A percentile compares a stretch with the other conserved stretches of the same genome.
These are phyloP conservation scores for Vachellia collinsii DNA, from an alignment of 306 rosid species.

Conservation along the genomic window DNA sequence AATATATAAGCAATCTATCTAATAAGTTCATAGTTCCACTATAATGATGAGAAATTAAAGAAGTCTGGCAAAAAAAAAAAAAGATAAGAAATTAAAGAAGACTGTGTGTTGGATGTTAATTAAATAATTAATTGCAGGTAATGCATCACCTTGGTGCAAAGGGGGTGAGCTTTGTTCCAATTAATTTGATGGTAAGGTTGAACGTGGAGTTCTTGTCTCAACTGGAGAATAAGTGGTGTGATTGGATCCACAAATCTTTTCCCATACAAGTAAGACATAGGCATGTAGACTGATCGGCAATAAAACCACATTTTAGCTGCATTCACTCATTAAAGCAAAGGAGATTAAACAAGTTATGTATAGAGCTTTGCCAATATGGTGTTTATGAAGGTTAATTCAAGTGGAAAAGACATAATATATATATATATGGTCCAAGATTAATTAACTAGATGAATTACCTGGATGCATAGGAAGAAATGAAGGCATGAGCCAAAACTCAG, in stretches of 20 bases:
- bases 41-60: too few species aligned
- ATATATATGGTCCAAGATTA: neutral
- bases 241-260: constrained; percentile 57
- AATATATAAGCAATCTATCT: neutral
- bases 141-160: constrained; percentile 47
- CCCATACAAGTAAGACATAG: constrained; percentile 54
- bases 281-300: constrained; percentile 40
- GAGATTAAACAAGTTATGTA: neutral
- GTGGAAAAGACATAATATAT: neutral
- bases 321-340: neutral
- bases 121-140: constrained; percentile 37
- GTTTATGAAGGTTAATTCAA: neutral
- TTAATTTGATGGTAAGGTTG: constrained; percentile 36
- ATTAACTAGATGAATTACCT: neutral
- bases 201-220: constrained; percentile 51
- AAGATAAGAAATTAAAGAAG: neutral
- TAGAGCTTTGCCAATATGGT: neutral
- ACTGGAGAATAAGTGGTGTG: constrained; percentile 52
- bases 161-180: constrained; percentile 55
- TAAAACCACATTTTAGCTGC: constrained; percentile 65
- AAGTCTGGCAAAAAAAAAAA: too few species aligned
- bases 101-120: too few species aligned
- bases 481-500: constrained; percentile 30
- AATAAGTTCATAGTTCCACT: neutral
- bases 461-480: neutral